Evolutionary conservation across 148 eudicot species (phyloP).

Genomic region (Chenopodium quinoa): DNA sequence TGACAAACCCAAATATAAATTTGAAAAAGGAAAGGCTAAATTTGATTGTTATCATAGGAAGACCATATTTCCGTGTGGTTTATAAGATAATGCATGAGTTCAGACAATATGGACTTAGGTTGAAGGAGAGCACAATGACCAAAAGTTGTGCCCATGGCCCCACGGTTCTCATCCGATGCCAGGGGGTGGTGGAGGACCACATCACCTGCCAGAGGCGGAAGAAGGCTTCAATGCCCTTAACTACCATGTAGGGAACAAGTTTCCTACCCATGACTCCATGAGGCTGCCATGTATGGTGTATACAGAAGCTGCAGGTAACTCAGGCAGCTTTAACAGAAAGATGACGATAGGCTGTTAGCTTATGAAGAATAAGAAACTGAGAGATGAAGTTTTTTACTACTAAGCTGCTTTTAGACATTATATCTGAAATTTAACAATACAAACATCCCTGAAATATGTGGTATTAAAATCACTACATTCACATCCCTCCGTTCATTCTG

Average conservation of each 20-base stretch:
- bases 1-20: background rate
- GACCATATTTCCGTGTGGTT: background rate
- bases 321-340: too few species aligned
- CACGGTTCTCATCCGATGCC: background rate
- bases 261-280: background rate
- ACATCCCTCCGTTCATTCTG: background rate
- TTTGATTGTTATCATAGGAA: background rate
- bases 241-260: background rate
- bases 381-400: too few species aligned
- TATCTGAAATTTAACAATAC: background rate
- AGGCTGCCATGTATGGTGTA: background rate
- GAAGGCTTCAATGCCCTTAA: background rate
- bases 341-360: too few species aligned
- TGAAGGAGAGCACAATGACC: background rate
- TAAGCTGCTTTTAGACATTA: too few species aligned
- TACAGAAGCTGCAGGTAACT: background rate
- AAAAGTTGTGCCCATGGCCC: background rate
- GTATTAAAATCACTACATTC: background rate
- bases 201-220: background rate
- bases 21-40: too few species aligned
- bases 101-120: background rate
- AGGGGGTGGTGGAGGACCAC: background rate
- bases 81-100: background rate
- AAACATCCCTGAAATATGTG: background rate
- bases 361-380: too few species aligned